Base-by-base conservation (phyloP, 2,329 filamentous ascomycete species). In the Epichloe baconii region DNA sequence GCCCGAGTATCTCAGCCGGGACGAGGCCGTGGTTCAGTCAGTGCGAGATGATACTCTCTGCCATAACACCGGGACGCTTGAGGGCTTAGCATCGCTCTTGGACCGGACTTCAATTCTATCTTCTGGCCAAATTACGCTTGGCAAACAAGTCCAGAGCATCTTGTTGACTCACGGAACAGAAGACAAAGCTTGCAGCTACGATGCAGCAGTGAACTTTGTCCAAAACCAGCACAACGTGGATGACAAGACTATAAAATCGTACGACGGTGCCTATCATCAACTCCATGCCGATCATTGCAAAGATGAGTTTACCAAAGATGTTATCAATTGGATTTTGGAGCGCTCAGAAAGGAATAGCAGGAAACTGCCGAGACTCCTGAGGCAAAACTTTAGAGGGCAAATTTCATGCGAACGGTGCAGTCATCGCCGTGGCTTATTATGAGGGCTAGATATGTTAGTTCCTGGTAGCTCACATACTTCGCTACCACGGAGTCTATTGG, bases 1-100 rank as follows among this genome's bases (percentile, higher is more conserved):
- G 44, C 66, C 78, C 2, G 74, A 76, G 53, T 74, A 83, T 54
- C 63, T 95, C 50, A 82, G 77, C 37, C 79, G 88, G 23, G 85
- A 91, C 65, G 71, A 76, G 23, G 78, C 70, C 21, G 78, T 87
- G 2, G 74, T 78, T 49, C 71, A 78, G 60, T 75, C 72, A 26
- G 76, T 86, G 56, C 69, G 71, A 2, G 75, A 78, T 34, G 90
- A 96, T 66, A 62, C 73, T 47, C 72, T 95, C 49, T 81, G 83
- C 66, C 89, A 95, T 68, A 77, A 91, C 65, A 91, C 82, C 2
- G 90, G 88, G 37, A 95, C 90, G 6, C 73, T 95, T n/a, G 83
- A 90, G 65, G 86, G 86, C 1, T 65, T 95, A 36, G 77, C 85
- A 0, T 83, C 79, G 0, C 76, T 95, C 76, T 69, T 96, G 56